Conservation (phyloP, 768 basidiomycete genomes). For the Rhodosporidiobolus odoratus region DNA sequence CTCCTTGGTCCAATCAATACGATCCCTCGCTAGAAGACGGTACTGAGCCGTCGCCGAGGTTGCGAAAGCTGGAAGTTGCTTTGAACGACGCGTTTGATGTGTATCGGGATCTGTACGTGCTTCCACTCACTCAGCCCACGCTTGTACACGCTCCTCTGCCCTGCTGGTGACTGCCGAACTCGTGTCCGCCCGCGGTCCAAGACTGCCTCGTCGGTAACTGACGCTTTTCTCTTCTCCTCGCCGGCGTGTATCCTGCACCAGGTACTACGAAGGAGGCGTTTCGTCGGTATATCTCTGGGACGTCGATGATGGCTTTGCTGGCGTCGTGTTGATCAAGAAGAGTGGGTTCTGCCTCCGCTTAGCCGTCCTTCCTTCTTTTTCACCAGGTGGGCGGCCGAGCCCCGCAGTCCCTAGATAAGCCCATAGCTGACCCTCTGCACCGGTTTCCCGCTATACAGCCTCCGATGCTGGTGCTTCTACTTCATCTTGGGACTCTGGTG, state of each 20-base stretch:
- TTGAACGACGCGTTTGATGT: conserved; percentile 97
- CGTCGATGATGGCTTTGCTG: conserved; percentile 92
- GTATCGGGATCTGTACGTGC: conserved; percentile 80
- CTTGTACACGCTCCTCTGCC: background rate
- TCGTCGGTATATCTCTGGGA: conserved; percentile 98
- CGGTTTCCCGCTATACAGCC: background rate
- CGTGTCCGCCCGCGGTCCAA: background rate
- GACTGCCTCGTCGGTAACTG: background rate
- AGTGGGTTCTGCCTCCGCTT: conserved; percentile 51
- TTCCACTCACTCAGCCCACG: too few species aligned
- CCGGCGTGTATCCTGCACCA: conserved; percentile 43
- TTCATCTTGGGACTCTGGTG: conserved; percentile 83
- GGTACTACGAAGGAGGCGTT: conserved; percentile 97
- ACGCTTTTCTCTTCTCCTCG: background rate
- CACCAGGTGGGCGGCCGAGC: background rate
- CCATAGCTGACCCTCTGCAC: background rate
- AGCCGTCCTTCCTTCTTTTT: too few species aligned
- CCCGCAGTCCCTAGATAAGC: too few species aligned
- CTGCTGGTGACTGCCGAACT: background rate
- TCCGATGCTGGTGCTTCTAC: conserved; percentile 54
- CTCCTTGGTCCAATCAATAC: conserved; percentile 98
- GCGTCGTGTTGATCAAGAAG: conserved; percentile 93
- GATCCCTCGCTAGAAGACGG: conserved; percentile 67
- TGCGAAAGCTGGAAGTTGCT: conserved; percentile 83
- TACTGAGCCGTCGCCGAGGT: conserved; percentile 71